Percentiles rank a stretch among this genome's conserved stretches.
Conservation (phyloP, 2,329 filamentous ascomycete species). For the Elsinoe necatrix region DNA sequence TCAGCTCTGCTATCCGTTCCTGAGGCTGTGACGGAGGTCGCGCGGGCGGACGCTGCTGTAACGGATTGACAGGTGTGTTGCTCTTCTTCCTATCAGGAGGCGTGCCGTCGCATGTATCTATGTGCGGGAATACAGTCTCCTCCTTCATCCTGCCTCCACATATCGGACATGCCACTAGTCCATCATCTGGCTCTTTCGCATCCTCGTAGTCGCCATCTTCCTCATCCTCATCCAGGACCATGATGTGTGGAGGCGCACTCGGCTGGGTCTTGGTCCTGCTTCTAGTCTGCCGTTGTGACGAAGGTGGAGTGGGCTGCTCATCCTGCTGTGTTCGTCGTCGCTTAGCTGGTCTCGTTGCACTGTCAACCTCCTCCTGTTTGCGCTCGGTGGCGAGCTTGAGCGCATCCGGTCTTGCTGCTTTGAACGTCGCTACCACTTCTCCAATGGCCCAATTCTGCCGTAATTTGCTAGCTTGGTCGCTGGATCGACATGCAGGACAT, state of each 20-base stretch:
- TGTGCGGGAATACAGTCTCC: slow-evolving; percentile 66
- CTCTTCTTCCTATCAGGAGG: slow-evolving; percentile 30
- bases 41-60: not conserved
- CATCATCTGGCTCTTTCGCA: slow-evolving; percentile 50
- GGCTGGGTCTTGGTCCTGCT: slow-evolving; percentile 26
- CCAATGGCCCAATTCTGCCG: slow-evolving; percentile 77
- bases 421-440: slow-evolving; percentile 74
- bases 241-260: slow-evolving; percentile 24
- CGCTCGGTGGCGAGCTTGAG: slow-evolving; percentile 54
- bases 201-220: slow-evolving; percentile 32
- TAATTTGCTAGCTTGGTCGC: slow-evolving; percentile 76
- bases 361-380: slow-evolving; percentile 21
- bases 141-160: slow-evolving; percentile 74
- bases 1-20: slow-evolving; percentile 68
- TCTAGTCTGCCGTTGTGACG: slow-evolving; percentile 23
- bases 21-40: slow-evolving; percentile 22
- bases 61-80: slow-evolving; percentile 11
- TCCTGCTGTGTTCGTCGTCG: slow-evolving; percentile 32
- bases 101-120: slow-evolving; percentile 54
- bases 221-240: slow-evolving; percentile 33
- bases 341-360: slow-evolving; percentile 36
- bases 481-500: slow-evolving; percentile 73
- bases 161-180: slow-evolving; percentile 76
- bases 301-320: slow-evolving; percentile 22
- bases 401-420: slow-evolving; percentile 52